phyloP scores from a whole-genome alignment of 2,329 filamentous ascomycete genomes.

The Penicillium sp. region DNA sequence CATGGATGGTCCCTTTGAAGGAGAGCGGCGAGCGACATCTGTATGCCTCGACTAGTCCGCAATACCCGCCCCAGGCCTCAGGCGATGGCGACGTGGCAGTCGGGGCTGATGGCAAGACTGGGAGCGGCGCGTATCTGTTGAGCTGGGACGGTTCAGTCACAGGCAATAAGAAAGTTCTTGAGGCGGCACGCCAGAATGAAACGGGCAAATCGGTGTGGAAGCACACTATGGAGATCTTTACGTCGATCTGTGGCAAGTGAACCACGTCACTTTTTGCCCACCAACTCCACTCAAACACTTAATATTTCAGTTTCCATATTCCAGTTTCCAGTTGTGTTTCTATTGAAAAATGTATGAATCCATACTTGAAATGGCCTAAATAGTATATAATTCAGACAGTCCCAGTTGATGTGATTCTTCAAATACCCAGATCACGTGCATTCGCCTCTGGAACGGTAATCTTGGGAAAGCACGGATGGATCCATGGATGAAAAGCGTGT shows the following conservation, averaged over 20 bases:
- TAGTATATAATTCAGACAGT: neutral
- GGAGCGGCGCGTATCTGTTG: conserved; percentile 18
- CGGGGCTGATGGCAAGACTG: conserved; percentile 14
- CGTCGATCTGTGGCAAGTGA: conserved; percentile 12
- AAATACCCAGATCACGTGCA: conserved; percentile 1
- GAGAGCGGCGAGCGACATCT: conserved; percentile 20
- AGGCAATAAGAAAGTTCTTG: conserved; percentile 10
- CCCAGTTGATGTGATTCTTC: neutral
- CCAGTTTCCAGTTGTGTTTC: too few relatives aligned
- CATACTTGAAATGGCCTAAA: neutral
- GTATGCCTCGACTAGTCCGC: conserved; percentile 17
- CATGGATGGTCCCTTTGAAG: conserved; percentile 11
- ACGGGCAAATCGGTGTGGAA: conserved; percentile 16
- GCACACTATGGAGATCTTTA: conserved; percentile 16
- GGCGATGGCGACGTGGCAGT: conserved; percentile 4
- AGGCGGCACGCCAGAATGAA: conserved; percentile 12
- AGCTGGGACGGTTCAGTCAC: conserved; percentile 11
- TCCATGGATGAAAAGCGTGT: neutral
- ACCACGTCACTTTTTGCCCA: neutral
- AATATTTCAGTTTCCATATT: neutral
- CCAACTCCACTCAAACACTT: neutral
- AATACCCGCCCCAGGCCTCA: conserved; percentile 8
- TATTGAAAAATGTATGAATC: neutral
- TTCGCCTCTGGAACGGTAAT: neutral
- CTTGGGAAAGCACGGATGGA: neutral